Percentiles rank a stretch among this genome's conserved stretches.
Conservation (phyloP, 163 green algal species). For the Chloromonas sp. region DNA sequence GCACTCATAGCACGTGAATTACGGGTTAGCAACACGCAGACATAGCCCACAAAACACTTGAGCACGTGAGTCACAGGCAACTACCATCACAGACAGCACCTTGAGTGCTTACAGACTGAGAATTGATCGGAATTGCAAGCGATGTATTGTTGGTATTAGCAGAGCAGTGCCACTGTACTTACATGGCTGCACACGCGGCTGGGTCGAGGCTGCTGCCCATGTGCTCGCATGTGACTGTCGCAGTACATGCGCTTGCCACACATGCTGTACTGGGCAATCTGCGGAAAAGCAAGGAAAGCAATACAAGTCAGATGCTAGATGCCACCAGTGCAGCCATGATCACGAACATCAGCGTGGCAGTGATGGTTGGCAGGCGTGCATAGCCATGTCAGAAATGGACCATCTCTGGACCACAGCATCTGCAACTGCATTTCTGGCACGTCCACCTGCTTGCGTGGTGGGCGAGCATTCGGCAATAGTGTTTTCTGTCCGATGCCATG, state of each 20-base stretch:
- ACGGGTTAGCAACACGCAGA: too few species aligned
- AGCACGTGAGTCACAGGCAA: not conserved
- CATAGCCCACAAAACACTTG: not conserved
- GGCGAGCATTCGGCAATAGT: too few species aligned
- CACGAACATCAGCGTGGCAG: too few species aligned
- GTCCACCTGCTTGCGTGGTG: too few species aligned
- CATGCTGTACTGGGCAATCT: not conserved
- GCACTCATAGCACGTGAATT: too few species aligned
- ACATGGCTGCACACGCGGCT: not conserved
- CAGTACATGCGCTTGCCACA: not conserved
- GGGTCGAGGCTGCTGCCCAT: not conserved
- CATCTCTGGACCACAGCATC: too few species aligned
- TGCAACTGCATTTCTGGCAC: too few species aligned
- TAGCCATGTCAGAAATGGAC: too few species aligned
- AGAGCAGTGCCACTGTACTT: not conserved
- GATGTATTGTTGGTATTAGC: too few species aligned
- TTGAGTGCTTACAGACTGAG: not conserved
- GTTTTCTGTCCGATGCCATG: not conserved
- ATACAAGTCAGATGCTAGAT: not conserved
- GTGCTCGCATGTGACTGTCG: not conserved
- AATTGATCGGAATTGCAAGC: too few species aligned
- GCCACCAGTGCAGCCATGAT: not conserved
- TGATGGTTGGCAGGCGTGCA: too few species aligned
- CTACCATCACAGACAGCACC: not conserved
- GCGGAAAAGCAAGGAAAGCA: not conserved